Evolutionary conservation across 768 basidiomycete genomes (phyloP).

Genomic region (Tubosaeta sp.): DNA sequence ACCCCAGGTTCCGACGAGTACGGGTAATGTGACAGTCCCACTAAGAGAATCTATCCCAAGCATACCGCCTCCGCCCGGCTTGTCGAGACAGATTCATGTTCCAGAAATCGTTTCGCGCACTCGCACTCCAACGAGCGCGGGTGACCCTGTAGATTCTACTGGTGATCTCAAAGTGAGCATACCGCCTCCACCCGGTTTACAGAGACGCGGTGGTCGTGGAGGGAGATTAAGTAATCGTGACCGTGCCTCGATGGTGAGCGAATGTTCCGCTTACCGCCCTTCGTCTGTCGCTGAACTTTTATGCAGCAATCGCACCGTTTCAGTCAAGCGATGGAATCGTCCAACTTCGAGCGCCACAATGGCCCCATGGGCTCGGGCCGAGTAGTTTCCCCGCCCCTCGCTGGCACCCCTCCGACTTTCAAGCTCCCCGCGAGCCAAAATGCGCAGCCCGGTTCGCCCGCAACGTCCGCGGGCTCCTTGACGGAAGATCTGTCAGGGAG

Average conservation of each 20-base stretch:
- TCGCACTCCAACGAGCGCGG: not conserved
- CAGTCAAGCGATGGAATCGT: not conserved
- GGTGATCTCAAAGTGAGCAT: not conserved
- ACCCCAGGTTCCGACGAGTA: no score
- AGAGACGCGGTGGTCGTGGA: conserved; percentile 1
- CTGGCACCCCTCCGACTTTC: not conserved
- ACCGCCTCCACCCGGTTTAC: not conserved
- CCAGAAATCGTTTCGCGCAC: not conserved
- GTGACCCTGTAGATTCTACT: not conserved
- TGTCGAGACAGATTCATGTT: not conserved
- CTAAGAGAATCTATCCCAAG: not conserved
- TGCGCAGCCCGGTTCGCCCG: conserved; percentile 6
- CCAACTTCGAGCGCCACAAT: conserved; percentile 4
- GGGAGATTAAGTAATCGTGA: not conserved
- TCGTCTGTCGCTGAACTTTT: not conserved
- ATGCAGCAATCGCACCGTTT: conserved; percentile 2
- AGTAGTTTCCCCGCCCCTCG: conserved; percentile 7
- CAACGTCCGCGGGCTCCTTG: conserved; percentile 3
- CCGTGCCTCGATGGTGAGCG: conserved; percentile 3
- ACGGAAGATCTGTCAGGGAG: conserved; percentile 17
- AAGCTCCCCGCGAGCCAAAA: conserved; percentile 4
- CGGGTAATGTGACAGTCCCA: no score
- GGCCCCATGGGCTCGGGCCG: not conserved
- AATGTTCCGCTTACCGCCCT: not conserved
- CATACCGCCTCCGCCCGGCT: not conserved